Conservation (phyloP, 768 basidiomycete species). For the Suillus tomentosus region DNA sequence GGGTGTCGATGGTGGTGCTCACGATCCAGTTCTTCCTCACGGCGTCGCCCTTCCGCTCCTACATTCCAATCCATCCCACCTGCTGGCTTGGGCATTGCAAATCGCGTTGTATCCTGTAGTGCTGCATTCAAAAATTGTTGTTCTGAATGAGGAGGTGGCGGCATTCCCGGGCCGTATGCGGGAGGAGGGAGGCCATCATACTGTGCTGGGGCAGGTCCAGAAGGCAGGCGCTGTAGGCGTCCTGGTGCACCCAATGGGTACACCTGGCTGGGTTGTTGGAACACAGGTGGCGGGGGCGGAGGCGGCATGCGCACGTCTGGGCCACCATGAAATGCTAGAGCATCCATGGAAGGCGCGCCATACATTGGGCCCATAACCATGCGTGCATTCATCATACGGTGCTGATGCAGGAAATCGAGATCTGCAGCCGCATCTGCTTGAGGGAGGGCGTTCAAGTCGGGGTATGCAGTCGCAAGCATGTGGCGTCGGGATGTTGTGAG, state of each 20-base stretch:
- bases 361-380: slow-evolving; percentile 9
- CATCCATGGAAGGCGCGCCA: slow-evolving; percentile 5
- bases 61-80: slow-evolving; percentile 34
- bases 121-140: slow-evolving; percentile 2
- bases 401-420: slow-evolving; percentile 55
- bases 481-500: slow-evolving; percentile 30
- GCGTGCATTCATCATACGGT: slow-evolving; percentile 25
- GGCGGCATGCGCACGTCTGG: slow-evolving; percentile 11
- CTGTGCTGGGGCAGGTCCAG: slow-evolving; percentile 7
- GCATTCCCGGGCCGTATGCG: slow-evolving; percentile 9
- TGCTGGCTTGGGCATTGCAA: slow-evolving; percentile 29
- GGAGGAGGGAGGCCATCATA: slow-evolving; percentile 5
- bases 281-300: slow-evolving; percentile 8
- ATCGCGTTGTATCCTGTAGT: slow-evolving; percentile 6
- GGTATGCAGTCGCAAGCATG: slow-evolving; percentile 32
- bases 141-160: slow-evolving; percentile 1
- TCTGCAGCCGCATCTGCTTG: slow-evolving; percentile 52
- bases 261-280: slow-evolving; percentile 8
- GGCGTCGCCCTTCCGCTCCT: slow-evolving; percentile 38
- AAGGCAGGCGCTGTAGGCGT: slow-evolving; percentile 3
- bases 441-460: slow-evolving; percentile 42
- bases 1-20: slow-evolving; percentile 37
- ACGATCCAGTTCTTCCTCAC: slow-evolving; percentile 36
- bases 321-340: slow-evolving; percentile 27
- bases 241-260: slow-evolving; percentile 9